These are phyloP conservation scores for Lachnellula willkommii DNA, from an alignment of 2,329 filamentous ascomycete genomes.

Conservation along the genomic window DNA sequence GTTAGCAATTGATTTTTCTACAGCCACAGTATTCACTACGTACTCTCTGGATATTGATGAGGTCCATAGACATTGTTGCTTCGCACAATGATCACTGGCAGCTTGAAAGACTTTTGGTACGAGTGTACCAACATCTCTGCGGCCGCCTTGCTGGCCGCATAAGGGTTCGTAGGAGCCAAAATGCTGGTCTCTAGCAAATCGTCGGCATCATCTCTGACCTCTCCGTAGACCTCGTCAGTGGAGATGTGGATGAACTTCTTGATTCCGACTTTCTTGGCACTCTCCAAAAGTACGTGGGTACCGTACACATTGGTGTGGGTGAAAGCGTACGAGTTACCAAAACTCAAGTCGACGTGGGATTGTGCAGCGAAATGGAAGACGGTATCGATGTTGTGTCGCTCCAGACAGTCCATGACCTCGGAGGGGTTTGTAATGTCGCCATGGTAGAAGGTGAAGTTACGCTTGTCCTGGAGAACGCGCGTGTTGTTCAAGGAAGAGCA, in stretches of 20 bases:
- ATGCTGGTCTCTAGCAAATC: constrained; percentile 69
- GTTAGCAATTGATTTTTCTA: constrained; percentile 8
- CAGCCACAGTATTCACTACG: constrained; percentile 31
- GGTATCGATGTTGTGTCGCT: constrained; percentile 68
- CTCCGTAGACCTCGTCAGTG: constrained; percentile 81
- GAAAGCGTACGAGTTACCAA: constrained; percentile 76
- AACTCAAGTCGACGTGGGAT: constrained; percentile 77
- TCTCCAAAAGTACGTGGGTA: constrained; percentile 77
- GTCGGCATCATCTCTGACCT: constrained; percentile 66
- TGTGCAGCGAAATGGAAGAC: constrained; percentile 83
- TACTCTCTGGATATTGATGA: constrained; percentile 79
- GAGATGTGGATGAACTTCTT: constrained; percentile 75
- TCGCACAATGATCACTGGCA: constrained; percentile 73
- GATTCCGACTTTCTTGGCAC: constrained; percentile 65
- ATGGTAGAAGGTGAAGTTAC: constrained; percentile 74
- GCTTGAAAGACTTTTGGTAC: constrained; percentile 77
- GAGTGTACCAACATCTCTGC: constrained; percentile 83
- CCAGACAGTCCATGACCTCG: constrained; percentile 65
- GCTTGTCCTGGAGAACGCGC: constrained; percentile 56
- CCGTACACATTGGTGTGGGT: constrained; percentile 78
- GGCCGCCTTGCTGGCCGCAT: constrained; percentile 74
- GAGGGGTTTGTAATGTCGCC: constrained; percentile 69
- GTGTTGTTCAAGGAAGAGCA: constrained; percentile 79
- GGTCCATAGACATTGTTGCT: constrained; percentile 85
- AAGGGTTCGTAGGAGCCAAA: constrained; percentile 75